Percentiles rank a stretch among this genome's conserved stretches.
Conservation (phyloP, 202 grass and related monocot genomes). For the Tripidium arundinaceum region DNA sequence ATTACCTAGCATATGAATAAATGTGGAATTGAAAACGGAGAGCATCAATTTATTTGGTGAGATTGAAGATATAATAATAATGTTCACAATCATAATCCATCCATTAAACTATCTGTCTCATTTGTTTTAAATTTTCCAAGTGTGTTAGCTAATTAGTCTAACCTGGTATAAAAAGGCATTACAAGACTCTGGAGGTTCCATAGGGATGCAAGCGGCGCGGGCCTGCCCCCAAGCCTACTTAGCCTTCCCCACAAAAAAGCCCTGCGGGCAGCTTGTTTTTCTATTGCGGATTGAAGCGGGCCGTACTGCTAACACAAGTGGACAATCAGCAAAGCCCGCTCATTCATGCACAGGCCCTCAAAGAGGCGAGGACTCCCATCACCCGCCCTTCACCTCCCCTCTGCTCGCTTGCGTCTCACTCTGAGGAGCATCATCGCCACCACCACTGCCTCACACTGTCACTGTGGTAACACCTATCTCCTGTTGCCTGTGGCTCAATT, state of each 20-base stretch:
- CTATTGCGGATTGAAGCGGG: neutral
- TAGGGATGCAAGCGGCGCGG: neutral
- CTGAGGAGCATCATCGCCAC: neutral
- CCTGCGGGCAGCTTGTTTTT: neutral
- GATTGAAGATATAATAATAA: neutral
- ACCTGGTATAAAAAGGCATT: neutral
- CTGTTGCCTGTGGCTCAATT: neutral
- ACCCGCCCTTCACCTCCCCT: neutral
- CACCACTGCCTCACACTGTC: neutral
- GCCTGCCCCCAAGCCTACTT: neutral
- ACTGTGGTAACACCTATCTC: neutral
- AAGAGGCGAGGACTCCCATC: neutral
- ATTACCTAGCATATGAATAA: neutral
- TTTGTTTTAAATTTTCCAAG: neutral
- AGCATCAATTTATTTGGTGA: neutral
- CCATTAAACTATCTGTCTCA: neutral
- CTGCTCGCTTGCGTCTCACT: neutral
- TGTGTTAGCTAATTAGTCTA: neutral
- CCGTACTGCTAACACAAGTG: neutral
- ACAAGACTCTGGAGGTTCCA: neutral
- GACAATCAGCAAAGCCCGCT: neutral
- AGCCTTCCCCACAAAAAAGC: neutral
- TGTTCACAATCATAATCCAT: neutral
- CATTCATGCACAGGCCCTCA: neutral
- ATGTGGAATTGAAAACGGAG: neutral